Conservation (phyloP, 1,284 basidiomycete species). For the Ustilago curta region DNA sequence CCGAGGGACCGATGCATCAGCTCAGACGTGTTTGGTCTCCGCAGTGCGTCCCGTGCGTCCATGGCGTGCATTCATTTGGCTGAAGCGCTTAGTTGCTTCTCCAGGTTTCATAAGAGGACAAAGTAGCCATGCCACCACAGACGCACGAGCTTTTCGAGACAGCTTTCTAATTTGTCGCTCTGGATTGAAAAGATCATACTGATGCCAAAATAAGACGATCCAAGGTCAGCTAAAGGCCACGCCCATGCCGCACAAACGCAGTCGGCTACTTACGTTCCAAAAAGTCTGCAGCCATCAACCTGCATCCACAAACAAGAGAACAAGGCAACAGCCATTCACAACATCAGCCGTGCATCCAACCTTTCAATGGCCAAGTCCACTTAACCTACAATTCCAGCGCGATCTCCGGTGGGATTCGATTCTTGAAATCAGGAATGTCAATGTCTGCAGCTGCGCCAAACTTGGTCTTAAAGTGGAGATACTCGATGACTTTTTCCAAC, state of each 20-base stretch:
- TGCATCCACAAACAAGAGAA: constrained; percentile 7
- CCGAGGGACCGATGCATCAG: too few species aligned
- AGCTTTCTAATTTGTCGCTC: too few species aligned
- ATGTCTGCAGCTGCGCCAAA: constrained; percentile 77
- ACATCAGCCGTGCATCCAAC: background rate
- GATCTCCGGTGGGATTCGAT: constrained; percentile 82
- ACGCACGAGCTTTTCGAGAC: too few species aligned
- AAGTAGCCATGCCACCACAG: too few species aligned
- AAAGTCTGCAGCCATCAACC: constrained; percentile 66
- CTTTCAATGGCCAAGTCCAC: constrained; percentile 69
- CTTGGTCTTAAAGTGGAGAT: constrained; percentile 80
- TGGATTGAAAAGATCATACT: background rate
- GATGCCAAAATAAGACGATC: background rate
- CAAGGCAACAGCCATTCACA: background rate
- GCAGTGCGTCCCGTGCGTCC: too few species aligned
- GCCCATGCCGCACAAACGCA: background rate
- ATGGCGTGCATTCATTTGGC: too few species aligned
- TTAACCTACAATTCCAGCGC: constrained; percentile 80
- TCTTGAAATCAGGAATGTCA: constrained; percentile 81
- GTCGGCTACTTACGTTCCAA: constrained; percentile 50
- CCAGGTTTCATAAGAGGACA: too few species aligned
- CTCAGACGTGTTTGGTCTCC: too few species aligned
- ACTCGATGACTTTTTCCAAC: constrained; percentile 84
- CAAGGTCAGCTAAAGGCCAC: background rate
- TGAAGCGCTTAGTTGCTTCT: too few species aligned